Evolutionary conservation across 1,284 basidiomycete genomes (phyloP).

Genomic region (Trichosporon sp.): DNA sequence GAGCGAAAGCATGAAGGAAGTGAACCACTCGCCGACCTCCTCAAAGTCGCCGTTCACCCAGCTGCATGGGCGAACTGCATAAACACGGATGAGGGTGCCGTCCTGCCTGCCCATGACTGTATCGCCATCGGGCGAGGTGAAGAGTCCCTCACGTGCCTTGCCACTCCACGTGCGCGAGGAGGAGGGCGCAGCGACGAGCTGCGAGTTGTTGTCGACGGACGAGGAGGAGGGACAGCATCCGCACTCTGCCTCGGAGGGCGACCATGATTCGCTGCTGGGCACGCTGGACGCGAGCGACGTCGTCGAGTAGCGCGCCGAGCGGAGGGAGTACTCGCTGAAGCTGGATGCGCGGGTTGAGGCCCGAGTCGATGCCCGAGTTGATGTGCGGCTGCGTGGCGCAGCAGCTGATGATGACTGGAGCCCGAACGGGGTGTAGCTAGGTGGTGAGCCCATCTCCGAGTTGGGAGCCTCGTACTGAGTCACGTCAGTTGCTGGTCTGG

Average conservation of each 20-base stretch:
- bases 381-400: background rate
- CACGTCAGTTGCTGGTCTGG: background rate
- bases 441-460: background rate
- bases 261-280: constrained; percentile 3
- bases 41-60: constrained; percentile 12
- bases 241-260: background rate
- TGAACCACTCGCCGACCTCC: constrained; percentile 1
- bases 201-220: background rate
- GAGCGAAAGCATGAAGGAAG: background rate
- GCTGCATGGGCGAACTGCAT: background rate
- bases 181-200: background rate
- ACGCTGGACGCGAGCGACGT: constrained; percentile 4
- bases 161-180: background rate
- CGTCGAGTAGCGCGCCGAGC: background rate
- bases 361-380: background rate
- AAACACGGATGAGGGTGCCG: background rate
- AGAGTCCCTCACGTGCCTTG: constrained; percentile 5
- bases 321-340: constrained; percentile 1
- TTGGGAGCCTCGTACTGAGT: background rate
- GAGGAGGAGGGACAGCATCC: background rate
- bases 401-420: background rate
- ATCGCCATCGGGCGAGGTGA: background rate
- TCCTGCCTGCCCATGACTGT: background rate
- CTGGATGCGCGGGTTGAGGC: background rate
- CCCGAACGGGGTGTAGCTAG: background rate